Conservation (phyloP, 2,329 filamentous ascomycete species). For the Penicillium rolfsii region DNA sequence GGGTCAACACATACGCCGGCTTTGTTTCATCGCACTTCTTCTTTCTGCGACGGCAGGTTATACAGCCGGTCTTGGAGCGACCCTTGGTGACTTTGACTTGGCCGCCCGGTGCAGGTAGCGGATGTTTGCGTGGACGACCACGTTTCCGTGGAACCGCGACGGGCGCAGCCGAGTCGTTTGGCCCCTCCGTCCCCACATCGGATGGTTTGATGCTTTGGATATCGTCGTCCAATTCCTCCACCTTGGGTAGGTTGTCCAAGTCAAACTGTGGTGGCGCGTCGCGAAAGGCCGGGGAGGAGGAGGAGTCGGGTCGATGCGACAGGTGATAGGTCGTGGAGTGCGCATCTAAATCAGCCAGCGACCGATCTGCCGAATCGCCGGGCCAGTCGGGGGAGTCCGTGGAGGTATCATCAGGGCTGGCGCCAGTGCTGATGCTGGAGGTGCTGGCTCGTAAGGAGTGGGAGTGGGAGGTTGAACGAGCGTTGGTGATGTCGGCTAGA, state of each 20-base stretch:
- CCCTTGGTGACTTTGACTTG: slow-evolving; percentile 77
- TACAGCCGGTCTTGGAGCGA: slow-evolving; percentile 61
- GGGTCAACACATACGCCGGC: slow-evolving; percentile 46
- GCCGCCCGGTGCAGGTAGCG: slow-evolving; percentile 61
- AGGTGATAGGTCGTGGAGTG: slow-evolving; percentile 6
- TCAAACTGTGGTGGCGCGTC: slow-evolving; percentile 15
- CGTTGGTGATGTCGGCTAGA: slow-evolving; percentile 33
- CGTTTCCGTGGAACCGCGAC: slow-evolving; percentile 60
- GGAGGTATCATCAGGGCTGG: slow-evolving; percentile 41
- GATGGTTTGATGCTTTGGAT: slow-evolving; percentile 37
- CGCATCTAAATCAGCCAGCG: slow-evolving; percentile 27
- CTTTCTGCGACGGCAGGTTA: slow-evolving; percentile 62
- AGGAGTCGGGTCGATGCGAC: neutral
- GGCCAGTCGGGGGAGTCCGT: slow-evolving; percentile 38
- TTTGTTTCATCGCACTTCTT: slow-evolving; percentile 60
- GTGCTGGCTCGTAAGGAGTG: slow-evolving; percentile 29
- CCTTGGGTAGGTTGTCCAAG: slow-evolving; percentile 52
- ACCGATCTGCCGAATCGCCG: slow-evolving; percentile 24
- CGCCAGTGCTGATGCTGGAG: slow-evolving; percentile 33
- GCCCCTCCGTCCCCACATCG: slow-evolving; percentile 31
- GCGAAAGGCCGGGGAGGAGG: slow-evolving; percentile 1
- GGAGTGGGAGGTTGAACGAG: neutral
- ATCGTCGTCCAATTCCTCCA: slow-evolving; percentile 57
- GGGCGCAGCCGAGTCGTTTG: slow-evolving; percentile 34
- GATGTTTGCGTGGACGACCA: slow-evolving; percentile 81